phyloP scores from a whole-genome alignment of 768 basidiomycete species.

The Peribolospora baueri region DNA sequence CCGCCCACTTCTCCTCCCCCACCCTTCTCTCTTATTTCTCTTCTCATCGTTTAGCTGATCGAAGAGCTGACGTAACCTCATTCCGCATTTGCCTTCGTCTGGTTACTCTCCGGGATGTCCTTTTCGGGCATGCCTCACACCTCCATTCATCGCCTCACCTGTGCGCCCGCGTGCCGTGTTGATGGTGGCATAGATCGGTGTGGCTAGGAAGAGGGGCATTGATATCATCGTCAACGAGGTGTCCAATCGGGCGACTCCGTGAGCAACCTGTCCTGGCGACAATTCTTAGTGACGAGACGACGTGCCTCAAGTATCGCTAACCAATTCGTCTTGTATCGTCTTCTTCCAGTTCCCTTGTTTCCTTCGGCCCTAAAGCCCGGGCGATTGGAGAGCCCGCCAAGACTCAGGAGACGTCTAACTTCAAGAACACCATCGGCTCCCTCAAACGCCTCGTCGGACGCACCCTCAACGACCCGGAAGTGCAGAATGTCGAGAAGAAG shows the following conservation, averaged over 20 bases:
- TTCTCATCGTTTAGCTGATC: background rate
- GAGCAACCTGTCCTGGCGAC: conserved; percentile 18
- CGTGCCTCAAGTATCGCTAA: background rate
- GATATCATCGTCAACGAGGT: conserved; percentile 98
- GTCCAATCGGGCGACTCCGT: conserved; percentile 92
- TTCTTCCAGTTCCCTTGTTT: conserved; percentile 58
- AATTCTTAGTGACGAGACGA: no score
- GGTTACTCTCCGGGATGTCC: conserved; percentile 5
- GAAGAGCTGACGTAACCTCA: background rate
- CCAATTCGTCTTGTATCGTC: background rate
- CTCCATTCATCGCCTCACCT: no score
- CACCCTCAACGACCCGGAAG: conserved; percentile 49
- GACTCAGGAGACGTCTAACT: conserved; percentile 92
- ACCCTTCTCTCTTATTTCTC: background rate
- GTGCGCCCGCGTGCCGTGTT: no score
- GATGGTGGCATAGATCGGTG: conserved; percentile 43
- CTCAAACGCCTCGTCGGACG: conserved; percentile 78
- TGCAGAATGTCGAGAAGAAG: conserved; percentile 63
- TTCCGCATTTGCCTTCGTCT: conserved; percentile 2
- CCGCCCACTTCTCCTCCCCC: no score
- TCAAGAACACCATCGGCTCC: conserved; percentile 84
- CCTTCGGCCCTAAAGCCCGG: conserved; percentile 76
- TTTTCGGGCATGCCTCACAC: no score
- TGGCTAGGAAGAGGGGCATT: conserved; percentile 82
- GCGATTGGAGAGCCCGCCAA: conserved; percentile 85